Percentiles rank a stretch among this genome's conserved stretches.
Conservation (phyloP, 78 protist species). For the Dictyostelium brefeldianum region DNA sequence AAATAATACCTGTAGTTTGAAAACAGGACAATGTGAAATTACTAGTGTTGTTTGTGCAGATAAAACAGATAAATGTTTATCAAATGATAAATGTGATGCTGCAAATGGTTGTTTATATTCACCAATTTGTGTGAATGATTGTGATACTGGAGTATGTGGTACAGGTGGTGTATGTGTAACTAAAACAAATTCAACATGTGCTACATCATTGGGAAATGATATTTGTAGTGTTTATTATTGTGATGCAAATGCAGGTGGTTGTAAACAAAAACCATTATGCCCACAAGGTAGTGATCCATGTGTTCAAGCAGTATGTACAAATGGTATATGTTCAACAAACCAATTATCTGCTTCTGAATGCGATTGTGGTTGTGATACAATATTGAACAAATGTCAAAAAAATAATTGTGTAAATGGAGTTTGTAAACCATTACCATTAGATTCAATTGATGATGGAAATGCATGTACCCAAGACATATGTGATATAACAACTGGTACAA, state of each 20-base stretch:
- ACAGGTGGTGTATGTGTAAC: neutral
- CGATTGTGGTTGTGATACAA: conserved; percentile 4
- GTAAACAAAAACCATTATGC: conserved; percentile 6
- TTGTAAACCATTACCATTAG: neutral
- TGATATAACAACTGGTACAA: neutral
- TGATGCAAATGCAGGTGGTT: neutral
- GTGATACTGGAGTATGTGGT: conserved; percentile 13
- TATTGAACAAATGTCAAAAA: neutral
- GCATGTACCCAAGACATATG: conserved; percentile 1
- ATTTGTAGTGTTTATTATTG: neutral
- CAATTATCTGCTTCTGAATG: neutral
- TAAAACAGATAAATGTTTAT: neutral
- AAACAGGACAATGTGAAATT: neutral
- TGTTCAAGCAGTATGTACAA: neutral
- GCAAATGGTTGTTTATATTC: neutral
- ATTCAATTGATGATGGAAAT: conserved; percentile 31
- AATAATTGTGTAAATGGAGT: conserved; percentile 8
- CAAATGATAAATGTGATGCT: neutral
- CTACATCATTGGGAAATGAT: conserved; percentile 5
- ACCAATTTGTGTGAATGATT: neutral
- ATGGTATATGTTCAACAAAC: neutral
- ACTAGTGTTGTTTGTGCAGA: neutral
- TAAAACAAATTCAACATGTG: neutral
- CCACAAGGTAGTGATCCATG: neutral
- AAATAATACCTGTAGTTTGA: neutral